Conservation (phyloP, 768 basidiomycete species). For the Wakefieldia striispora region DNA sequence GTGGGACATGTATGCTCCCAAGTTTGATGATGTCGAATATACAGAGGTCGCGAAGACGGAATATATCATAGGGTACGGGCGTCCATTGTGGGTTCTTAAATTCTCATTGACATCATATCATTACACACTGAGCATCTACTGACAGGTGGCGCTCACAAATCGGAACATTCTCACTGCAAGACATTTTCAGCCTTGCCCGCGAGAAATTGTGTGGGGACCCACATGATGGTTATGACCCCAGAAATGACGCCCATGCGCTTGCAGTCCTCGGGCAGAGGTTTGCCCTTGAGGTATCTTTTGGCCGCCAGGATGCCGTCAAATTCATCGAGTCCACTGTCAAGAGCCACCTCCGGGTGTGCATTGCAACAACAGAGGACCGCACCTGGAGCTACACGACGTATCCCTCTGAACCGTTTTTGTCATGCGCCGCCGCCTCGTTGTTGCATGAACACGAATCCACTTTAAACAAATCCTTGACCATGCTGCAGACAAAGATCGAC, state of each 20-base stretch:
- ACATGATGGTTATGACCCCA: background rate
- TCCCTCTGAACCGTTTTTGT: constrained; percentile 10
- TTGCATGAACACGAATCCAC: background rate
- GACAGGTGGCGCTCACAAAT: background rate
- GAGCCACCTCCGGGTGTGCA: constrained; percentile 6
- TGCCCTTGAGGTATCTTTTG: background rate
- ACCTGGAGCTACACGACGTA: constrained; percentile 5
- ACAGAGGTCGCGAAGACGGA: background rate
- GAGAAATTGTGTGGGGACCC: background rate
- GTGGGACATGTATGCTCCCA: too few relatives aligned
- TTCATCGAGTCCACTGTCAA: background rate
- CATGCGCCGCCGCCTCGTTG: background rate
- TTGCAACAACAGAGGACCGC: background rate
- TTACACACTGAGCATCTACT: too few relatives aligned
- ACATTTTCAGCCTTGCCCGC: too few relatives aligned
- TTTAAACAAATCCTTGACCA: background rate
- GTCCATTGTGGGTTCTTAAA: background rate
- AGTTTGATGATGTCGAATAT: background rate
- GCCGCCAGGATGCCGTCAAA: background rate
- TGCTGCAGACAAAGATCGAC: background rate
- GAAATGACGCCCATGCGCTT: background rate
- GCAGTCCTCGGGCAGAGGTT: constrained; percentile 10
- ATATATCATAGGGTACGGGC: background rate
- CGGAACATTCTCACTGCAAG: too few relatives aligned
- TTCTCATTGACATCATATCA: too few relatives aligned